phyloP scores from a whole-genome alignment of 352 stramenopile genomes.

The Pythium sukuiense region DNA sequence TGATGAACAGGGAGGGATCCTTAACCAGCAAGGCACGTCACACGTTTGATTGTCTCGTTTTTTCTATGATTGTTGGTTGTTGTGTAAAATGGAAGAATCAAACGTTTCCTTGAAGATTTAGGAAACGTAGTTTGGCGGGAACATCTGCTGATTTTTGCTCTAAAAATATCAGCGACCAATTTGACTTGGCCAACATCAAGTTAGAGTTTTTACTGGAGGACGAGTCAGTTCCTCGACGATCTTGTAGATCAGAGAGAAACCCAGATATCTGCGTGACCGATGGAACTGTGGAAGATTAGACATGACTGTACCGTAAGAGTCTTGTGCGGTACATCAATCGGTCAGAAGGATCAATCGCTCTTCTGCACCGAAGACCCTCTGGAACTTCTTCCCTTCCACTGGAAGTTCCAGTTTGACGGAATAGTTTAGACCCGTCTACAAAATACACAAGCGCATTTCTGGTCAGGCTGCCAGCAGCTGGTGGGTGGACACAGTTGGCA shows the following conservation, averaged over 20 bases:
- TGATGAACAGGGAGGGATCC: neutral
- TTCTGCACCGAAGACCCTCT: neutral
- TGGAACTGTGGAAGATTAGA: neutral
- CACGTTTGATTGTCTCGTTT: constrained; percentile 1
- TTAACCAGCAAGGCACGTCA: neutral
- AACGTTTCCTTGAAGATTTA: neutral
- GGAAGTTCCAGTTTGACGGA: neutral
- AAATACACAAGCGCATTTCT: neutral
- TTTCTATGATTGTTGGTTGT: neutral
- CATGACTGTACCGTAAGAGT: neutral
- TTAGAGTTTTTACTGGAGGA: neutral
- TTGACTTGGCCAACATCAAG: neutral
- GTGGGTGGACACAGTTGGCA: neutral
- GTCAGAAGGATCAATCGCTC: neutral
- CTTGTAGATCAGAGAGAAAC: constrained; percentile 1
- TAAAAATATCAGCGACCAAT: neutral
- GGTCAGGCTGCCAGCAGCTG: neutral
- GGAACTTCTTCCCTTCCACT: neutral
- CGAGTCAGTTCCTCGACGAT: neutral
- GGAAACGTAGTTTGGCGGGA: neutral
- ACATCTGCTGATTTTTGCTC: neutral
- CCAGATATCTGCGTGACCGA: neutral
- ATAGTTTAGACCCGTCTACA: neutral
- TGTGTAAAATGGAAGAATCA: neutral
- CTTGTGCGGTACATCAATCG: neutral